These are phyloP conservation scores for Amanita muscaria DNA, from an alignment of 768 basidiomycete genomes.

Conservation along the genomic window DNA sequence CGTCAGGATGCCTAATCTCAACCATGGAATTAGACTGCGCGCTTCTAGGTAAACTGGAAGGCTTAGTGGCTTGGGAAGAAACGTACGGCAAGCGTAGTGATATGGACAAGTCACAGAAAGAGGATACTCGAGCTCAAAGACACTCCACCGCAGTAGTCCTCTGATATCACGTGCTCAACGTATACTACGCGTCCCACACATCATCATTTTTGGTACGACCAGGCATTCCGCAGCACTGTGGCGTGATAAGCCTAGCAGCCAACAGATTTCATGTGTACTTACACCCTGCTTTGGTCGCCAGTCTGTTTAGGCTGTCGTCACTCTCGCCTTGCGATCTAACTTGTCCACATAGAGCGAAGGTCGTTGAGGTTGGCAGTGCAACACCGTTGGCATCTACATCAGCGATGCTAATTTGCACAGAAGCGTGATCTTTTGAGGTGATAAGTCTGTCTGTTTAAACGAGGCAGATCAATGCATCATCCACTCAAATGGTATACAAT, in stretches of 20 bases:
- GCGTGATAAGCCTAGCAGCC: constrained; percentile 1
- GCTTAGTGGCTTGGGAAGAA: neutral
- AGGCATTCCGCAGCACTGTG: constrained; percentile 90
- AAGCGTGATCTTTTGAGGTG: constrained; percentile 98
- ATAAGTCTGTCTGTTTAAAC: constrained; percentile 96
- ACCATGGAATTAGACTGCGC: constrained; percentile 59
- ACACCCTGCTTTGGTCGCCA: constrained; percentile 94
- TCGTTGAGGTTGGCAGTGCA: constrained; percentile 68
- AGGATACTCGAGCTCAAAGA: constrained; percentile 17
- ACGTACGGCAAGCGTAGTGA: constrained; percentile 43
- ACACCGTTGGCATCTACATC: constrained; percentile 90
- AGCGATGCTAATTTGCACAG: constrained; percentile 90
- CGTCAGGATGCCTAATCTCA: constrained; percentile 50
- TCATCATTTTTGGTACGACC: constrained; percentile 82
- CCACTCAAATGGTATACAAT: neutral
- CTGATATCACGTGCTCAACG: constrained; percentile 5
- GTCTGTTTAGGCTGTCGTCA: constrained; percentile 92
- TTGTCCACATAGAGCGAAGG: constrained; percentile 91
- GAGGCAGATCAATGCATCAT: neutral
- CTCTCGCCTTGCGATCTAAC: constrained; percentile 94
- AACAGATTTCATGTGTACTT: constrained; percentile 29
- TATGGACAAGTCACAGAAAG: constrained; percentile 28
- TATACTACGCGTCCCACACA: too few species aligned
- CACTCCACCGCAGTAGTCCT: constrained; percentile 1
- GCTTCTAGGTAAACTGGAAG: constrained; percentile 3